Base-by-base conservation (phyloP, 2,329 filamentous ascomycete species). In the Xylaria sp. region DNA sequence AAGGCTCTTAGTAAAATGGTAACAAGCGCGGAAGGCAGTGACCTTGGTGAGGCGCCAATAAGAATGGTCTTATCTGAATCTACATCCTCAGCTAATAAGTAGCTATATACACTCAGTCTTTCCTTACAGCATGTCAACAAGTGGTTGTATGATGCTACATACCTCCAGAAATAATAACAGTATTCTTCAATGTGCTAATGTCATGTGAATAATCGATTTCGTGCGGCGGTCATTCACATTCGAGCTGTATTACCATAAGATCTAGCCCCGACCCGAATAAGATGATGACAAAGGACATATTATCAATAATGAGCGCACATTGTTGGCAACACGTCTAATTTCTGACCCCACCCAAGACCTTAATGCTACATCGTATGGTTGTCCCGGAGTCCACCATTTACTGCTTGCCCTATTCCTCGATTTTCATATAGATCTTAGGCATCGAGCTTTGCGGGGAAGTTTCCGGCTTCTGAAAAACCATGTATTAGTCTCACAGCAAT, bases 381-480 rank as follows among this genome's bases (percentile, higher is more conserved):
- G 66, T 62, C 68, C 71, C 69, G 58, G 62, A 60, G 70, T 72
- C 66, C 58, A 56, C 58, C 68, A 61, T 61, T 57, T 62, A 52
- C 55, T 64, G 49, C 12, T 18, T 62, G 59, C 20, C 5, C 57
- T 48, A 43, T 46, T 58, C 56, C 54, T 65, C 70, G 28, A 48
- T 6, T 49, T 65, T 66, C 52, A 54, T 70, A 18, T 59, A 67
- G 41, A 66, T 54, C 68, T 71, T 87, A 90, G 80, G 83, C 83
- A 78, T 92, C 89, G 76, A 92, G 83, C 78, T 88, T 88, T 75
- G 82, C 87, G 56, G 90, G 90, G 84, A 92, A 92, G 79, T 86
- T 91, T 78, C 90, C 90, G 75, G 86, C 85, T 81, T 90, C 90
- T 91, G 79, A 72, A 57, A 20, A 46, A 20, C 41, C 69, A 48